phyloP scores from a whole-genome alignment of 2,329 filamentous ascomycete genomes.

The Exserohilum turcica region DNA sequence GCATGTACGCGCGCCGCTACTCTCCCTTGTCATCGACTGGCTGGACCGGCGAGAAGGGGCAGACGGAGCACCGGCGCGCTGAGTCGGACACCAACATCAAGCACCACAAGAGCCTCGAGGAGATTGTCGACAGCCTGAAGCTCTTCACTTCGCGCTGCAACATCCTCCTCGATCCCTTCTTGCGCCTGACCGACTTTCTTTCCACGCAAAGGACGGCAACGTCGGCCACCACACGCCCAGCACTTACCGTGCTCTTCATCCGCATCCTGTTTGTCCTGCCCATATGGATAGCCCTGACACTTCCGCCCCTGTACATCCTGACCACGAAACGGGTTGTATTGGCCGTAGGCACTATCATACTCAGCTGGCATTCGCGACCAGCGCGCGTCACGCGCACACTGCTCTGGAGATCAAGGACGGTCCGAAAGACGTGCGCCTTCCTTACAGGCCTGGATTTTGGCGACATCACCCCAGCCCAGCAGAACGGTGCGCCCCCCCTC shows the following conservation, averaged over 20 bases:
- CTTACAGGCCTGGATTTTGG: slow-evolving; percentile 82
- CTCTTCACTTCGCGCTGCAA: slow-evolving; percentile 92
- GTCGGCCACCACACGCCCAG: slow-evolving; percentile 86
- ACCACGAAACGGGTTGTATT: slow-evolving; percentile 84
- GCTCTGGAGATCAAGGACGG: slow-evolving; percentile 81
- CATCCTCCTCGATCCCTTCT: slow-evolving; percentile 84
- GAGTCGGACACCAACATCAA: slow-evolving; percentile 67
- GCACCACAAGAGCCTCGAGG: slow-evolving; percentile 92
- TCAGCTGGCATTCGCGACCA: slow-evolving; percentile 92
- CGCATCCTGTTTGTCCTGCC: slow-evolving; percentile 87
- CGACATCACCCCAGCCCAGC: slow-evolving; percentile 40
- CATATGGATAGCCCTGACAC: slow-evolving; percentile 80
- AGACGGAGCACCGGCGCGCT: slow-evolving; percentile 59
- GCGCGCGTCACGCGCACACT: slow-evolving; percentile 84
- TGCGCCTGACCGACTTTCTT: slow-evolving; percentile 89
- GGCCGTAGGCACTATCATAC: slow-evolving; percentile 79
- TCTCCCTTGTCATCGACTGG: slow-evolving; percentile 87
- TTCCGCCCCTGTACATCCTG: slow-evolving; percentile 82
- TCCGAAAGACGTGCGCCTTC: slow-evolving; percentile 71
- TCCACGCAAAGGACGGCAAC: slow-evolving; percentile 89
- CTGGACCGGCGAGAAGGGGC: slow-evolving; percentile 67
- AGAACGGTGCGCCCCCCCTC: slow-evolving; percentile 43
- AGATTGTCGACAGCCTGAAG: slow-evolving; percentile 93
- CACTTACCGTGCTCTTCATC: slow-evolving; percentile 86
- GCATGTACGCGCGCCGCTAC: slow-evolving; percentile 90